Percentiles rank a stretch among this genome's conserved stretches.
These are phyloP conservation scores for Paralagenidium karlingii DNA, from an alignment of 352 stramenopile genomes.

Conservation along the genomic window DNA sequence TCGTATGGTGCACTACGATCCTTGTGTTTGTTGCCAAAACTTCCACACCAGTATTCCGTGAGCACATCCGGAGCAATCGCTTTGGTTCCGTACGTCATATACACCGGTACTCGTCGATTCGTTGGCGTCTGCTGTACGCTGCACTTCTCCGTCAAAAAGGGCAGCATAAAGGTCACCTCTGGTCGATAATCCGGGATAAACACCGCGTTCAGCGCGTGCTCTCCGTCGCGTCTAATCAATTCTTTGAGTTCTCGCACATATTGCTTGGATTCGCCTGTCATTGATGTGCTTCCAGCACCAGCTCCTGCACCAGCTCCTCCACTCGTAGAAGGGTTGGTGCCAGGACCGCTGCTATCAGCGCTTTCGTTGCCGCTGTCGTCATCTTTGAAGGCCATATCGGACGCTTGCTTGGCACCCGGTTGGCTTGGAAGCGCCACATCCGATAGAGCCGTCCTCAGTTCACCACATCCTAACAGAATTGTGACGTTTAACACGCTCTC, in stretches of 20 bases:
- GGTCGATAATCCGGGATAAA: constrained; percentile 59
- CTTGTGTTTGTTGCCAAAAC: constrained; percentile 27
- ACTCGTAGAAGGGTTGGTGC: too few species aligned
- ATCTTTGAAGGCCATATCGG: constrained; percentile 11
- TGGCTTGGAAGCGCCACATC: neutral
- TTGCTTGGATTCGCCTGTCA: constrained; percentile 10
- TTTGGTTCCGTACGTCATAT: constrained; percentile 69
- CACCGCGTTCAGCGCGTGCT: constrained; percentile 26
- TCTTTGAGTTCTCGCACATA: constrained; percentile 51
- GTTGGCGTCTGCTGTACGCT: constrained; percentile 12
- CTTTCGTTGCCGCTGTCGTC: constrained; percentile 24
- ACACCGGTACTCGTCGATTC: too few species aligned
- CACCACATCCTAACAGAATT: constrained; percentile 51
- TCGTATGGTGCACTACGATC: constrained; percentile 28
- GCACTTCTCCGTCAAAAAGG: constrained; percentile 55
- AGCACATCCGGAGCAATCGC: constrained; percentile 59
- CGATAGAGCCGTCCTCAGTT: constrained; percentile 12
- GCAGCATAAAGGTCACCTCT: constrained; percentile 55
- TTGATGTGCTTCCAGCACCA: constrained; percentile 1
- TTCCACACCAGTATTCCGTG: constrained; percentile 55
- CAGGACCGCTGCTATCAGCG: constrained; percentile 2
- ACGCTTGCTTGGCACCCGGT: constrained; percentile 5
- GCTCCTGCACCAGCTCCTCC: constrained; percentile 18
- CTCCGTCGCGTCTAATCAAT: constrained; percentile 24
- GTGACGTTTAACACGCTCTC: constrained; percentile 31